Base-by-base conservation (phyloP, 2,329 filamentous ascomycete genomes). In the Venturiaceae sp. region DNA sequence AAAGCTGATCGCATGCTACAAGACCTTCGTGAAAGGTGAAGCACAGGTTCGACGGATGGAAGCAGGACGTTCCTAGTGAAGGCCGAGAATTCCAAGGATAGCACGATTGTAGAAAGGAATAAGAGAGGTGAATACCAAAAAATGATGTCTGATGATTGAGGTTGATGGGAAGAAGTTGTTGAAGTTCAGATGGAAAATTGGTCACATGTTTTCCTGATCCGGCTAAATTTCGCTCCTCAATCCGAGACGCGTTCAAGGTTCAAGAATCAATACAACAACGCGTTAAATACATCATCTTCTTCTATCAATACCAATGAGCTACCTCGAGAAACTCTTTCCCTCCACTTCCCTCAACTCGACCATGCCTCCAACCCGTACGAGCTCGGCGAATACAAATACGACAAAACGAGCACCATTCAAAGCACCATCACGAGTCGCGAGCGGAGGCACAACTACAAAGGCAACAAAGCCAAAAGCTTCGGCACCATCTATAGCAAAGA, bases 391-490 rank as follows among this genome's bases (percentile, higher is more conserved):
- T 50, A 50, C 39, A 7, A 57, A 52, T 13, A 50, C 44, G 6
- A 23, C 28, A 36, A 57, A 57, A 30, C 37, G 41, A 34, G 54
- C 39, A 34, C 55, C 55, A 13, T 57, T 57, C 41, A 57, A 57
- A 57, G 55, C 55, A 13, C 55, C 55, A 3, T 33, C 36, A 7
- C 55, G 39, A n/a, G 44, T 57, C 44, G 44, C 44, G 9, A 28
- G 23, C 34, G 55, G 41, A 16, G 44, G 33, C 39, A 57, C 23
- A 23, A 9, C 34, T 11, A 56, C 34, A 11, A 32, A 28, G 34
- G 16, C 53, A 39, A 14, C 53, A 13, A 41, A 21, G 14, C n/a
- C 53, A 4, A 55, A 55, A 55, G n/a, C 33, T 13, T 5, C 53
- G 5, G 28, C 23, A n/a, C 23, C 23, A 57, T 14, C 55, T 9